A percentile compares a stretch with the other conserved stretches of the same genome.
These are phyloP conservation scores for Entomophthora muscae DNA, from an alignment of 371 early-diverging fungal species.

Conservation along the genomic window DNA sequence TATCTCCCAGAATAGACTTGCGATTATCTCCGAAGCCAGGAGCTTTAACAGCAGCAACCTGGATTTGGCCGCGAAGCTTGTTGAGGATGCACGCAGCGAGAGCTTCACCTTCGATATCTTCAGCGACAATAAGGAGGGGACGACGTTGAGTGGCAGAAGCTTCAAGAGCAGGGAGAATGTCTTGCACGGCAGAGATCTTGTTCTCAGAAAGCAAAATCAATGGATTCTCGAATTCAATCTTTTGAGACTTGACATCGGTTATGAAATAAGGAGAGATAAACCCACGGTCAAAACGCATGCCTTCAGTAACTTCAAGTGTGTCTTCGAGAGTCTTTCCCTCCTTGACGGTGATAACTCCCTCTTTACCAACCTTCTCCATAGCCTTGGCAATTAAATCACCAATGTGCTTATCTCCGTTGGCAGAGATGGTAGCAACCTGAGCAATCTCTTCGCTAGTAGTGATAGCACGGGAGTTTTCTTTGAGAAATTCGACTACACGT, in stretches of 20 bases:
- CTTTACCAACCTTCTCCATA: slow-evolving; percentile 98
- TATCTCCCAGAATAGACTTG: slow-evolving; percentile 91
- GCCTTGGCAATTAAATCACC: slow-evolving; percentile 91
- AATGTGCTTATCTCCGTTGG: slow-evolving; percentile 93
- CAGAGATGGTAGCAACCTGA: slow-evolving; percentile 95
- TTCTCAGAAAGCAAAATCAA: slow-evolving; percentile 86
- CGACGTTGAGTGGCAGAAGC: slow-evolving; percentile 84
- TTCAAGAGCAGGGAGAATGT: slow-evolving; percentile 89
- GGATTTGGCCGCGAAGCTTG: slow-evolving; percentile 94
- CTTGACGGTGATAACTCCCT: slow-evolving; percentile 97
- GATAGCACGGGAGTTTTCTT: slow-evolving; percentile 71
- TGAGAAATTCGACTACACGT: slow-evolving; percentile 67
- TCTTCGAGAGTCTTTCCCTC: slow-evolving; percentile 96
- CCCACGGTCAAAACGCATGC: slow-evolving; percentile 98
- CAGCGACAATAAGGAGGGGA: slow-evolving; percentile 90
- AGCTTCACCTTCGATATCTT: slow-evolving; percentile 96
- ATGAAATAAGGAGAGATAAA: slow-evolving; percentile 98
- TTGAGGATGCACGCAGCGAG: slow-evolving; percentile 95
- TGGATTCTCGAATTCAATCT: slow-evolving; percentile 97
- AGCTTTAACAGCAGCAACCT: slow-evolving; percentile 92
- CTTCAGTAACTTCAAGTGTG: slow-evolving; percentile 93
- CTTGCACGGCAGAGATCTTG: slow-evolving; percentile 89
- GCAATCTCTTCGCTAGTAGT: slow-evolving; percentile 90
- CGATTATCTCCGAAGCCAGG: slow-evolving; percentile 98
- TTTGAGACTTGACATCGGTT: slow-evolving; percentile 91